These are phyloP conservation scores for Tricholoma furcatifolium DNA, from an alignment of 768 basidiomycete species.

Conservation along the genomic window DNA sequence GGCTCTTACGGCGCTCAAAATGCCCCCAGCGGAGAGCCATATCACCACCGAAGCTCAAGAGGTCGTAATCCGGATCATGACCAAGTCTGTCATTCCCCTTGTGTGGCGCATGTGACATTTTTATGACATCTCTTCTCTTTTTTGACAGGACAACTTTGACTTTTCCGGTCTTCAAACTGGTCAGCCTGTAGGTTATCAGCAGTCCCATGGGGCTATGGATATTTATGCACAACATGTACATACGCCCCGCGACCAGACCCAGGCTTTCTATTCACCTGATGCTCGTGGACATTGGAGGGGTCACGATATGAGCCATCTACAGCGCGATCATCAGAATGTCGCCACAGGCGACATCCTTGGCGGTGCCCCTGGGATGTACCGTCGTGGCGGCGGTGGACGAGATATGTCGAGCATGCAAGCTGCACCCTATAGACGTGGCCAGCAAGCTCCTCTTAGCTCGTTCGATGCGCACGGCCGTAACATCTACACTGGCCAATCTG, in stretches of 20 bases:
- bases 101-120: slow-evolving; percentile 13
- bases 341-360: background rate
- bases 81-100: slow-evolving; percentile 5
- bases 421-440: background rate
- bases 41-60: background rate
- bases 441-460: background rate
- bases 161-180: slow-evolving; percentile 9
- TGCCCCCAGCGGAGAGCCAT: background rate
- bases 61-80: slow-evolving; percentile 1
- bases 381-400: background rate
- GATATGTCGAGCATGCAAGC: background rate
- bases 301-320: background rate
- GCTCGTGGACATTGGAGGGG: background rate
- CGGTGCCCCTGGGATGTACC: background rate
- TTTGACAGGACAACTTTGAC: slow-evolving; percentile 2
- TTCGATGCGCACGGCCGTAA: slow-evolving; percentile 1
- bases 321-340: background rate
- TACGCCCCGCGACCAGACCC: slow-evolving; percentile 1
- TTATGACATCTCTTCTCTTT: background rate
- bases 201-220: background rate
- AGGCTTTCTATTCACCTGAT: slow-evolving; percentile 4
- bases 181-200: slow-evolving; percentile 9
- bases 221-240: slow-evolving; percentile 1
- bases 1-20: background rate
- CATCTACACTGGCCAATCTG: slow-evolving; percentile 1